Percentiles rank a stretch among this genome's conserved stretches.
Evolutionary conservation across 768 basidiomycete genomes (phyloP).

Genomic region (Amanita thiersii): DNA sequence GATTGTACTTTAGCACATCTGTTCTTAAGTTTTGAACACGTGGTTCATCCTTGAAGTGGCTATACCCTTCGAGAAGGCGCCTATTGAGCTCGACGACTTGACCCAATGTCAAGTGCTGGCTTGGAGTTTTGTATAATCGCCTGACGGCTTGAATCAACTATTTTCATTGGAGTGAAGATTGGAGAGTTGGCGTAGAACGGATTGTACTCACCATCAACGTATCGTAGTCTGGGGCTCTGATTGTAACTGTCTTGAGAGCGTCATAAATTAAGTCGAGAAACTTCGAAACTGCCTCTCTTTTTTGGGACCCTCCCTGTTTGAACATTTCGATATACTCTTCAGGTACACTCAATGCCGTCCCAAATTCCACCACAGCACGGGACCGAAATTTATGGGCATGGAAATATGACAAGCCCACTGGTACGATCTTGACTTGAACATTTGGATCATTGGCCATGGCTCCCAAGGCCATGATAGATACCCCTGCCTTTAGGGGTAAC

Average conservation of each 20-base stretch:
- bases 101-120: slow-evolving; percentile 87
- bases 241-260: slow-evolving; percentile 89
- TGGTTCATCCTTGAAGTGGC: slow-evolving; percentile 88
- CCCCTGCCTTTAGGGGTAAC: slow-evolving; percentile 94
- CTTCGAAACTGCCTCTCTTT: slow-evolving; percentile 84
- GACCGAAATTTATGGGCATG: slow-evolving; percentile 87
- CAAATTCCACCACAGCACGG: slow-evolving; percentile 96
- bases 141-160: slow-evolving; percentile 95
- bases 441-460: slow-evolving; percentile 90
- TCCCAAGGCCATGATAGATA: slow-evolving; percentile 95
- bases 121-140: slow-evolving; percentile 88
- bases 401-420: slow-evolving; percentile 72
- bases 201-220: slow-evolving; percentile 79
- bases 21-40: slow-evolving; percentile 72
- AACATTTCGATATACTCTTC: slow-evolving; percentile 82
- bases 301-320: slow-evolving; percentile 78
- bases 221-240: slow-evolving; percentile 94
- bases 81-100: slow-evolving; percentile 95
- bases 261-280: slow-evolving; percentile 90
- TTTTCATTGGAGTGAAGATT: no score
- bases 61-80: slow-evolving; percentile 88
- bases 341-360: slow-evolving; percentile 88
- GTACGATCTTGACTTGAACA: slow-evolving; percentile 86
- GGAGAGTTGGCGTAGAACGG: neutral
- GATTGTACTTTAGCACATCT: slow-evolving; percentile 87